Conservation (phyloP, 164 flowering plant species). For the Berberis vulgaris region DNA sequence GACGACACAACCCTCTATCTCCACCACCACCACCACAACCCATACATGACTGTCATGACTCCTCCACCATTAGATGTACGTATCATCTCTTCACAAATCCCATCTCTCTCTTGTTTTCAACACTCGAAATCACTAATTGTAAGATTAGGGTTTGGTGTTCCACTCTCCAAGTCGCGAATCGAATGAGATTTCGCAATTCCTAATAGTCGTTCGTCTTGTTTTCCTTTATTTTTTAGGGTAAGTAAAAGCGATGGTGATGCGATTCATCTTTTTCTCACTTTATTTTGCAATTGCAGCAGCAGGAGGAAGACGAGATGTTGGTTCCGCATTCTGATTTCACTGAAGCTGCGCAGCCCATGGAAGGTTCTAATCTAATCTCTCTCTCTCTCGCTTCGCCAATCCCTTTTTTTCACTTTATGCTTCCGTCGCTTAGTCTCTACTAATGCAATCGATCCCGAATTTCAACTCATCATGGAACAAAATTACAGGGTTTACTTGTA, state of each 20-base stretch:
- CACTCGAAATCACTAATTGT: neutral
- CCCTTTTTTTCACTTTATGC: neutral
- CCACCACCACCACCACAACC: no score
- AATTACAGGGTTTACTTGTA: no score
- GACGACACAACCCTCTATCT: no score
- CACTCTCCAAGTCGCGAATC: neutral
- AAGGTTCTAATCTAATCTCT: conserved; percentile 24
- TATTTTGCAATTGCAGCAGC: neutral
- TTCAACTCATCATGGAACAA: neutral
- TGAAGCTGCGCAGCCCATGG: conserved; percentile 68
- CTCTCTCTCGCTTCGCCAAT: neutral
- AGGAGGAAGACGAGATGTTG: neutral
- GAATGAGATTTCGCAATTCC: neutral
- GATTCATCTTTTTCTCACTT: conserved; percentile 14
- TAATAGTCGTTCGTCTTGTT: conserved; percentile 22
- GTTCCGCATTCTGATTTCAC: neutral
- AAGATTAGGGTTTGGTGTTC: neutral
- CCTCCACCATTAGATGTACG: conserved; percentile 3
- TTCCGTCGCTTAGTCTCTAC: neutral
- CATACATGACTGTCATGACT: neutral
- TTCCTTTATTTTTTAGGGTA: neutral
- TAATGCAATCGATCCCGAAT: conserved; percentile 11
- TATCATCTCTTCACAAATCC: neutral
- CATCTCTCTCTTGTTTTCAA: neutral
- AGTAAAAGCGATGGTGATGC: conserved; percentile 4